Percentiles rank a stretch among this genome's conserved stretches.
phyloP scores from a whole-genome alignment of 2,329 filamentous ascomycete species.

The Dactylonectria macrodidyma region DNA sequence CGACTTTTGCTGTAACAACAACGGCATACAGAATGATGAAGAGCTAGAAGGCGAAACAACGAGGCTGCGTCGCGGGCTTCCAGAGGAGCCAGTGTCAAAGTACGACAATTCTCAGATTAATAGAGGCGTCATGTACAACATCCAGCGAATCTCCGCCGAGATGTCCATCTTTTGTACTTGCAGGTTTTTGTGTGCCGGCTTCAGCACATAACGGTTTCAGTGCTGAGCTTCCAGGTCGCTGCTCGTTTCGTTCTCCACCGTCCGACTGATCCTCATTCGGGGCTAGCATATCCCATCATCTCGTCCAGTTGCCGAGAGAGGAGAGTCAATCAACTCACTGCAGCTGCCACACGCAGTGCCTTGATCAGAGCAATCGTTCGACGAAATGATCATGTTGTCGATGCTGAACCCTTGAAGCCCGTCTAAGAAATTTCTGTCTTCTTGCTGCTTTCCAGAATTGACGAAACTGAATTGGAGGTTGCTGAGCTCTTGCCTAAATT shows the following conservation, averaged over 20 bases:
- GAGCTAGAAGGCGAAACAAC: conserved; percentile 40
- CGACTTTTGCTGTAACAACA: conserved; percentile 46
- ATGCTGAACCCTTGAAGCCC: conserved; percentile 35
- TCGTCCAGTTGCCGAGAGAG: conserved; percentile 41
- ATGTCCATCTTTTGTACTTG: background rate
- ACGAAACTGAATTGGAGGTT: conserved; percentile 41
- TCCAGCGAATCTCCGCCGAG: conserved; percentile 14
- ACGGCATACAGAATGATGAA: conserved; percentile 36
- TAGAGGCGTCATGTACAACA: conserved; percentile 55
- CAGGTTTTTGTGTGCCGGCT: conserved; percentile 1
- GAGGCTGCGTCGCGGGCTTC: conserved; percentile 40
- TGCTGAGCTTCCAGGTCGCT: conserved; percentile 38
- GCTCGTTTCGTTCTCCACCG: conserved; percentile 16
- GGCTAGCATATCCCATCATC: conserved; percentile 35
- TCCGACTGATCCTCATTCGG: conserved; percentile 36
- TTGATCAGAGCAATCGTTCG: conserved; percentile 34
- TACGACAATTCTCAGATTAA: conserved; percentile 48
- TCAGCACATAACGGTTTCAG: conserved; percentile 22
- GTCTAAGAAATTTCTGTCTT: conserved; percentile 8
- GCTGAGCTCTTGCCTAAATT: conserved; percentile 44
- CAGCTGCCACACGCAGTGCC: conserved; percentile 38
- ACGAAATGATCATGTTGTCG: conserved; percentile 35
- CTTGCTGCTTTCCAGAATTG: conserved; percentile 19
- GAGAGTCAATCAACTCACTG: conserved; percentile 39
- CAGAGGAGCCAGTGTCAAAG: conserved; percentile 45